These are phyloP conservation scores for Cordyceps tenuipes DNA, from an alignment of 2,329 filamentous ascomycete species.

Conservation along the genomic window DNA sequence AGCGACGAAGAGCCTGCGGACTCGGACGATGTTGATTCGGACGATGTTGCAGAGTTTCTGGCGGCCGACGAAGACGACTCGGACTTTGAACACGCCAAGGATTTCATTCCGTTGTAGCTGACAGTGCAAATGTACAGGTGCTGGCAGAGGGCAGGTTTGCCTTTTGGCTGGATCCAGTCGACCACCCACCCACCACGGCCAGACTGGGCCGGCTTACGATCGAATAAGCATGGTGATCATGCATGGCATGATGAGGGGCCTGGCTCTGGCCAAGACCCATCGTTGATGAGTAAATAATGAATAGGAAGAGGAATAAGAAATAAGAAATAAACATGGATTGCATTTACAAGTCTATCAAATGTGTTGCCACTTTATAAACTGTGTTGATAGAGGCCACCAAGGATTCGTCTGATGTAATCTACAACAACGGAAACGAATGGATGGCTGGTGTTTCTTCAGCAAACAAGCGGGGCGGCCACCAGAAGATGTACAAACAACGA, in stretches of 20 bases:
- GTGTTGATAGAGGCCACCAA: neutral
- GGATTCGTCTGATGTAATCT: neutral
- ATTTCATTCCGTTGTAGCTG: slow-evolving; percentile 44
- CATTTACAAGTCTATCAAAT: neutral
- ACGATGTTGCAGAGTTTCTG: slow-evolving; percentile 60
- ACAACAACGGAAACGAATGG: too few species aligned
- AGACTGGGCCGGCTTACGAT: neutral
- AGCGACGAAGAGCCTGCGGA: slow-evolving; percentile 68
- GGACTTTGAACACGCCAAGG: slow-evolving; percentile 49
- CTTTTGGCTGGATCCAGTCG: neutral
- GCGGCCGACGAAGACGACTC: slow-evolving; percentile 45
- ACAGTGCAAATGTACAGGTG: slow-evolving; percentile 4
- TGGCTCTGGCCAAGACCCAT: too few species aligned
- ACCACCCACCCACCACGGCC: neutral
- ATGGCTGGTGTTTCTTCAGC: neutral
- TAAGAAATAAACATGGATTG: neutral
- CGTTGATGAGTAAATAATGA: neutral
- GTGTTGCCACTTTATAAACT: neutral
- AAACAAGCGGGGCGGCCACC: neutral
- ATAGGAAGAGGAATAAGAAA: neutral
- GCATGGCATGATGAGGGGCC: neutral
- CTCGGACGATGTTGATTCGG: slow-evolving; percentile 73
- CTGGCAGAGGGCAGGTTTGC: neutral
- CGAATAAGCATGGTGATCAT: neutral
- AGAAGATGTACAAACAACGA: neutral